These are phyloP conservation scores for Metschnikowia dekortorum DNA, from an alignment of 805 yeast species.

Conservation along the genomic window DNA sequence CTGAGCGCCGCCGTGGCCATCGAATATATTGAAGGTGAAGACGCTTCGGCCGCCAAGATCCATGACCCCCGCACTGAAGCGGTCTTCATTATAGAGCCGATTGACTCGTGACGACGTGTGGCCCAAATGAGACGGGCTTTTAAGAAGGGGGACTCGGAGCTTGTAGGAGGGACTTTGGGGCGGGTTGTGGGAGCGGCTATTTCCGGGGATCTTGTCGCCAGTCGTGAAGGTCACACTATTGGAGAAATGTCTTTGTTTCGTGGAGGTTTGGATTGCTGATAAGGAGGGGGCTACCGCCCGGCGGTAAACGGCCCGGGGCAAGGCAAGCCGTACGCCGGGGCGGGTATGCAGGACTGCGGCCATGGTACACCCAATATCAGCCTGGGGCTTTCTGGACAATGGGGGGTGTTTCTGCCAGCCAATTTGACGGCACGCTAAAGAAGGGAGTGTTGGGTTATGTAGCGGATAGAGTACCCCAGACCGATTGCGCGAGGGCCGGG, in stretches of 20 bases:
- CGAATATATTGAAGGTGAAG: constrained; percentile 75
- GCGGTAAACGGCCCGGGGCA: too few species aligned
- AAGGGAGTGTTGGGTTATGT: background rate
- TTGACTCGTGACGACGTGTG: constrained; percentile 74
- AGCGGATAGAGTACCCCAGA: background rate
- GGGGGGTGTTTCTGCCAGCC: background rate
- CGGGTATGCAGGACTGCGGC: too few species aligned
- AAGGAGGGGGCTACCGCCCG: too few species aligned
- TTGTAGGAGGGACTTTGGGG: constrained; percentile 15
- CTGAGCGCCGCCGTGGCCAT: constrained; percentile 90
- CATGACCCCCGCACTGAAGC: constrained; percentile 62
- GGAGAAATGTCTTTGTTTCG: constrained; percentile 10
- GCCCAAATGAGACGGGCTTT: constrained; percentile 74
- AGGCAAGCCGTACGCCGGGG: too few species aligned
- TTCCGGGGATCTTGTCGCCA: constrained; percentile 15
- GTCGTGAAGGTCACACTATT: constrained; percentile 27
- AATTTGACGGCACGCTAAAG: background rate
- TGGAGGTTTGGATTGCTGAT: too few species aligned
- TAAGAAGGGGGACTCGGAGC: constrained; percentile 52
- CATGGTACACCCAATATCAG: too few species aligned
- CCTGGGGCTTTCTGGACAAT: background rate
- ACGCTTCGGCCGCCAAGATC: constrained; percentile 23
- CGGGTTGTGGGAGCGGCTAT: background rate
- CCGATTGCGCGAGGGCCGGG: background rate
- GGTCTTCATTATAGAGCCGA: constrained; percentile 77